Evolutionary conservation across 2,329 filamentous ascomycete genomes (phyloP), one percentile per base, ranked within the genome.

Genomic region (Neoarthrinium moseri): DNA sequence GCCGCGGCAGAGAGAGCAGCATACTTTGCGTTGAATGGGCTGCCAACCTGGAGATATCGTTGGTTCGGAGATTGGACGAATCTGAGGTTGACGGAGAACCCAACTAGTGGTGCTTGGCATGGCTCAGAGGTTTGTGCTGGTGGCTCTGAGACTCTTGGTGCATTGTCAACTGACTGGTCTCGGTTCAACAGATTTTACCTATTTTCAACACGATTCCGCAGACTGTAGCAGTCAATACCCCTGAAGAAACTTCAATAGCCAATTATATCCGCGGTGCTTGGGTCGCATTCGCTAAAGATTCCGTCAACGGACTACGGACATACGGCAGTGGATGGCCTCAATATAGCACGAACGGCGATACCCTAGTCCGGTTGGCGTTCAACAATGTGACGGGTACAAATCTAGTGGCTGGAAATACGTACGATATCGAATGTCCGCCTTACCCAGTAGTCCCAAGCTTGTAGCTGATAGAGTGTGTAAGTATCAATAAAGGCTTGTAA

Each of bases 391-490:
- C 35, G 18, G 43, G 43, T n/a, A 24, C 35, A 12, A 39, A 39
- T 32, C 12, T 39, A n/a, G 26, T 4, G 8, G 13, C 33, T 26
- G 43, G 43, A 6, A 32, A 30, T 22, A 21, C 17, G 6, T 45
- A 45, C 24, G 43, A 45, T n/a, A 18, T 15, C 12, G 34, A 18
- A 8, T 45, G 45, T 65, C 64, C 53, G 52, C 80, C 76, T 4
- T 40, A 40, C 15, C 37, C 37, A 6, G 24, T n/a, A 4, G 37
- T 40, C n/a, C n/a, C n/a, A n/a, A n/a, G n/a, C n/a, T n/a, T n/a
- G n/a, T n/a, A n/a, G n/a, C n/a, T n/a, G n/a, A n/a, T n/a, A n/a
- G n/a, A n/a, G n/a, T n/a, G n/a, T n/a, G n/a, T n/a, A n/a, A n/a
- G n/a, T n/a, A n/a, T n/a, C n/a, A n/a, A n/a, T n/a, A n/a, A n/a